A percentile compares a stretch with the other conserved stretches of the same genome.
Conservation (phyloP, 805 yeast genomes). For the Candida tammaniensis region DNA sequence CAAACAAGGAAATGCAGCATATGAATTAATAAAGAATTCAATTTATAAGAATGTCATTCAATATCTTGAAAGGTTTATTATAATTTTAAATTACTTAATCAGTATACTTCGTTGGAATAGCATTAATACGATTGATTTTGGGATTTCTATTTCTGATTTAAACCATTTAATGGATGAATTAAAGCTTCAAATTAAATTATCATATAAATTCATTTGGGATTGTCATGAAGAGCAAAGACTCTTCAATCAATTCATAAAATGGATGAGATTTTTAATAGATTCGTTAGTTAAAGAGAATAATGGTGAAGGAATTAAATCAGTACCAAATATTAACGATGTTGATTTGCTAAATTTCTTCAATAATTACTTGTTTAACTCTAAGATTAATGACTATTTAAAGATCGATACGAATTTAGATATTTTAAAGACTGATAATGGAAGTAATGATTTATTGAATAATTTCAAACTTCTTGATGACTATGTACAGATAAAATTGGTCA, state of each 20-base stretch:
- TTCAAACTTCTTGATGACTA: background rate
- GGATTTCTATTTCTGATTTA: slow-evolving; percentile 8
- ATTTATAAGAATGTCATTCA: slow-evolving; percentile 52
- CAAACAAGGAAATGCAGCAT: slow-evolving; percentile 47
- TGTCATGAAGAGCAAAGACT: slow-evolving; percentile 45
- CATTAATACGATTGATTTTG: slow-evolving; percentile 6
- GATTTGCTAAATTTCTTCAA: slow-evolving; percentile 25
- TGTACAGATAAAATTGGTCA: background rate
- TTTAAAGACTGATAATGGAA: background rate
- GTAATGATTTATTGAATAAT: background rate
- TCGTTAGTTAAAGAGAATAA: slow-evolving; percentile 30
- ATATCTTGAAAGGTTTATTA: slow-evolving; percentile 52
- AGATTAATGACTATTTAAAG: slow-evolving; percentile 18
- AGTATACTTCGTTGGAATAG: slow-evolving; percentile 38
- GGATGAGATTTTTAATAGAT: slow-evolving; percentile 40
- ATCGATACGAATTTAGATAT: slow-evolving; percentile 5
- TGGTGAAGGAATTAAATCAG: slow-evolving; percentile 27
- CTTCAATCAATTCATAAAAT: slow-evolving; percentile 44
- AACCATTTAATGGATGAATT: slow-evolving; percentile 9
- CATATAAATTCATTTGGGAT: slow-evolving; percentile 39
- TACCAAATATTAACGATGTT: slow-evolving; percentile 14
- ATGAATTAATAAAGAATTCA: slow-evolving; percentile 47
- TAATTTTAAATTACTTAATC: slow-evolving; percentile 41
- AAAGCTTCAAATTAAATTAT: slow-evolving; percentile 25
- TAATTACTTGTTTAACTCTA: slow-evolving; percentile 19